Conservation (phyloP, 2,329 filamentous ascomycete species). For the Penicillium capsulatum region DNA sequence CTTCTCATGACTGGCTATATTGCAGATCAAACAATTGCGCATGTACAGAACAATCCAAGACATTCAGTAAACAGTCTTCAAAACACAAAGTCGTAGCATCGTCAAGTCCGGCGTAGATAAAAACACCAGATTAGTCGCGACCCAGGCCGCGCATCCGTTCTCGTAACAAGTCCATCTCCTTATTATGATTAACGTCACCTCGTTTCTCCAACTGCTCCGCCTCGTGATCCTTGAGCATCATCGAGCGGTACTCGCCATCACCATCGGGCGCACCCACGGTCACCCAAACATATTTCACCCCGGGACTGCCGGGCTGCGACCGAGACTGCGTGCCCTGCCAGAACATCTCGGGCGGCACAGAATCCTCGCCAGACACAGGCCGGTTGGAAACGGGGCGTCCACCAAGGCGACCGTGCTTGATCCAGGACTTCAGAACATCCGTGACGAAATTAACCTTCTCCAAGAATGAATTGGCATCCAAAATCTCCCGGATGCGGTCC, state of each 20-base stretch:
- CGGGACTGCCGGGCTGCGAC: slow-evolving; percentile 41
- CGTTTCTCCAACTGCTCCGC: slow-evolving; percentile 16
- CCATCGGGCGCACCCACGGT: slow-evolving; percentile 48
- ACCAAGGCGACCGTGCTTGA: slow-evolving; percentile 37
- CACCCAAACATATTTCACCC: slow-evolving; percentile 51
- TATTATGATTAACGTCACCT: slow-evolving; percentile 18
- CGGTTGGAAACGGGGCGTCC: slow-evolving; percentile 25
- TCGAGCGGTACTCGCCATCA: slow-evolving; percentile 42
- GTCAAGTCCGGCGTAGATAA: slow-evolving; percentile 10
- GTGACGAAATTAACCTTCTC: slow-evolving; percentile 43
- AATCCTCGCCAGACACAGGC: slow-evolving; percentile 13
- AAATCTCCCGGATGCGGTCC: slow-evolving; percentile 39
- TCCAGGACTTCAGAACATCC: slow-evolving; percentile 41
- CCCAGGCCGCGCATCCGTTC: slow-evolving; percentile 29
- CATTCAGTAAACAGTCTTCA: too few species aligned
- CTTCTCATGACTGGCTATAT: too few species aligned
- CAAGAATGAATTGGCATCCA: slow-evolving; percentile 44
- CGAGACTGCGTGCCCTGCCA: slow-evolving; percentile 44
- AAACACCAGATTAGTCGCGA: slow-evolving; percentile 14
- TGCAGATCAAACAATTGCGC: too few species aligned
- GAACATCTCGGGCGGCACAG: slow-evolving; percentile 29
- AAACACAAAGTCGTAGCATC: slow-evolving; percentile 24
- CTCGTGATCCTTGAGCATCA: slow-evolving; percentile 30
- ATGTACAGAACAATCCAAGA: too few species aligned
- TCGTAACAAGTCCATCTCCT: slow-evolving; percentile 29